Base-by-base conservation (phyloP, 2,329 filamentous ascomycete species). In the Cercospora brassicicola region DNA sequence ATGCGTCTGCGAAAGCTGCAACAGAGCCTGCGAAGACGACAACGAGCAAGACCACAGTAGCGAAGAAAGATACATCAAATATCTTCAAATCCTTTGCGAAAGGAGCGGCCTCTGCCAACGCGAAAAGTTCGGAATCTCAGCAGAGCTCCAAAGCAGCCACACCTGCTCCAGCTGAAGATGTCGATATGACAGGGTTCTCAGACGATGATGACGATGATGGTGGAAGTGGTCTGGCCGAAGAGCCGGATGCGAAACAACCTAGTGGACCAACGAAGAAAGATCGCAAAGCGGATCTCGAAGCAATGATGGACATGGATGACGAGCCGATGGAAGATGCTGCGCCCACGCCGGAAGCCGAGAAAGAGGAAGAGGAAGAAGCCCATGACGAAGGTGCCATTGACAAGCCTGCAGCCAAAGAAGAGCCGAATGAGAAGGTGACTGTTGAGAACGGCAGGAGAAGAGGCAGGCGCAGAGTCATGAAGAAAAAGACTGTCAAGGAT, bases 401-500 rank as follows among this genome's bases (percentile, higher is more conserved):
- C n/a, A 84, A 83, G 11, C 74, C 77, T 13, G 77, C 81, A 23
- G 64, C 69, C 67, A 74, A 71, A 61, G 82, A 86, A 64, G 74
- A 77, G 61, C 69, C 74, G 6, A 74, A 73, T 45, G 78, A 78
- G 63, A 81, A 86, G 5, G 81, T 90, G 6, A 86, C 84, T 1
- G 80, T 85, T 1, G 80, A 84, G 68, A 87, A 86, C 66, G 91
- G 91, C 0, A 87, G 93, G 45, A 86, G 91, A 67, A 88, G 93
- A 71, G 93, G 92, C 33, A 90, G 88, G 77, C 87, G 94, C 73
- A 88, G 90, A 74, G 87, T 97, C 7, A 92, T 91, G 87, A 93
- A 92, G 81, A 97, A 96, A 84, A 91, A 90, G 82, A 93, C 90
- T 55, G 86, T 91, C 65, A 90, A 93, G 78, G 94, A 97, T 72